Evolutionary conservation across 352 stramenopile genomes (phyloP).

Genomic region (Elongisporangium anandrum): DNA sequence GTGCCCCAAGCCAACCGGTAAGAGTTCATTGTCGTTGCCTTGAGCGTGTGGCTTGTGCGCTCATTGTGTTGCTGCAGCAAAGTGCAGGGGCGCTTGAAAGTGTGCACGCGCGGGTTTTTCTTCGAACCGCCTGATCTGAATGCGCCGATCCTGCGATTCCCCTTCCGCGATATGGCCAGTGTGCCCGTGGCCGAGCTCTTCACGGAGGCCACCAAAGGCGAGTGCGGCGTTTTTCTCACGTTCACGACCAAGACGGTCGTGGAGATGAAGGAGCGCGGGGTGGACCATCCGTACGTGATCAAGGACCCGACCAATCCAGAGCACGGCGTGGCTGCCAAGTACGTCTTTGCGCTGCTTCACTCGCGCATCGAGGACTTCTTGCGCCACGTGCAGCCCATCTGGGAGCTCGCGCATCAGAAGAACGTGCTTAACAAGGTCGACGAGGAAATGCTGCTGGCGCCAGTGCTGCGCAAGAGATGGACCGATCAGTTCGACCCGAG

Average conservation of each 20-base stretch:
- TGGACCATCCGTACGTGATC: constrained; percentile 78
- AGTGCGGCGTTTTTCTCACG: constrained; percentile 58
- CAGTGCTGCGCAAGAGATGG: constrained; percentile 64
- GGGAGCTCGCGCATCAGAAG: constrained; percentile 57
- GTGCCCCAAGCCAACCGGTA: constrained; percentile 52
- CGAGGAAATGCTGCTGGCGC: constrained; percentile 71
- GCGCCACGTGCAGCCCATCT: constrained; percentile 58
- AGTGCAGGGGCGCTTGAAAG: constrained; percentile 74
- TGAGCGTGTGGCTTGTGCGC: constrained; percentile 9
- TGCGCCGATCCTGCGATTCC: constrained; percentile 79
- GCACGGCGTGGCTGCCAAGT: constrained; percentile 33
- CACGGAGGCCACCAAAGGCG: constrained; percentile 24
- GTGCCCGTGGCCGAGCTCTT: constrained; percentile 55
- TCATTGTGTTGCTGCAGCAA: constrained; percentile 39
- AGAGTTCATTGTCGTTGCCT: constrained; percentile 1
- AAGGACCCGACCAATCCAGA: constrained; percentile 33
- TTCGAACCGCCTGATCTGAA: constrained; percentile 89
- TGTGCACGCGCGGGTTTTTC: constrained; percentile 89
- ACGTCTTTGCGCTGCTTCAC: constrained; percentile 82
- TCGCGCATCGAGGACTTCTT: constrained; percentile 82
- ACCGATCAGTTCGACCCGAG: constrained; percentile 86
- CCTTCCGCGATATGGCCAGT: constrained; percentile 81
- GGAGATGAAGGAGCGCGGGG: constrained; percentile 86
- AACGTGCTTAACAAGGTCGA: constrained; percentile 83
- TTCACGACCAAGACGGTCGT: constrained; percentile 55